phyloP scores from a whole-genome alignment of 2,329 filamentous ascomycete species.

The Pseudogymnoascus sp. region DNA sequence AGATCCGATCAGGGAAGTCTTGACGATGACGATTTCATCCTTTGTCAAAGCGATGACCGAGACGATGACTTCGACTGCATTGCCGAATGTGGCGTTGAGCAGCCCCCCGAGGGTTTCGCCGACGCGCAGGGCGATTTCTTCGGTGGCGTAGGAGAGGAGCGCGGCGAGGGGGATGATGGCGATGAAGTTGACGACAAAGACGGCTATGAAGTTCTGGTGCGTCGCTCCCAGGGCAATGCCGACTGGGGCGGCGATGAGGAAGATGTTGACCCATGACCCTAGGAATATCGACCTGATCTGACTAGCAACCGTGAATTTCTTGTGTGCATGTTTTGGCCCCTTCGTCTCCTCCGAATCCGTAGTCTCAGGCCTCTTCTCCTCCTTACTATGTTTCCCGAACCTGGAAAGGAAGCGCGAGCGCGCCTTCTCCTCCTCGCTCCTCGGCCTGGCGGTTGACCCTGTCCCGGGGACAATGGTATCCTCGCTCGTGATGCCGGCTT shows the following conservation, averaged over 20 bases:
- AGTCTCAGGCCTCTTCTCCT: background rate
- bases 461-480: background rate
- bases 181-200: conserved; percentile 89
- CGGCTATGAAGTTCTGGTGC: conserved; percentile 49
- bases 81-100: conserved; percentile 84
- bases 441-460: background rate
- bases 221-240: conserved; percentile 66
- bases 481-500: background rate
- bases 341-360: conserved; percentile 24
- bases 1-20: conserved; percentile 85
- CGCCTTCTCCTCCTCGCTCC: conserved; percentile 19
- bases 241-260: conserved; percentile 70
- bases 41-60: conserved; percentile 76
- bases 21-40: conserved; percentile 67
- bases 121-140: conserved; percentile 75
- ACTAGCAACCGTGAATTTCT: conserved; percentile 51
- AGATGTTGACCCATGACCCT: conserved; percentile 79
- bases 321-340: conserved; percentile 35
- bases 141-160: conserved; percentile 80
- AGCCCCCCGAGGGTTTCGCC: conserved; percentile 85
- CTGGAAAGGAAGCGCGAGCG: conserved; percentile 20
- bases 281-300: conserved; percentile 71
- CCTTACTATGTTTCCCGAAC: conserved; percentile 19
- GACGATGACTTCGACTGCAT: conserved; percentile 85
- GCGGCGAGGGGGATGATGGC: conserved; percentile 87